These are phyloP conservation scores for Wickerhamomyces chambardii DNA, from an alignment of 805 yeast genomes.

Conservation along the genomic window DNA sequence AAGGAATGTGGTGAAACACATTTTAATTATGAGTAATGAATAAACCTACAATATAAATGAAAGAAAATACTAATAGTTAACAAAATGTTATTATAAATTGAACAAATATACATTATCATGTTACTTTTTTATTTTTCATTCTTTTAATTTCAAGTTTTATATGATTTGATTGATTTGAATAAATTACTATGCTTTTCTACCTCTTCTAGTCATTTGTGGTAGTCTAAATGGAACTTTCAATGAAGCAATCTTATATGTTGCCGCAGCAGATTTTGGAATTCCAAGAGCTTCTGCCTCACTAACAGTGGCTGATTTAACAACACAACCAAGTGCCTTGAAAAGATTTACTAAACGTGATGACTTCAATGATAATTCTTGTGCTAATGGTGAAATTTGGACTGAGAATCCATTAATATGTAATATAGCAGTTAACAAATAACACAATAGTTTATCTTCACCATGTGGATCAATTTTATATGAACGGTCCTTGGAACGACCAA, in stretches of 20 bases:
- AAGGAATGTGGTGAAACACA: conserved; percentile 16
- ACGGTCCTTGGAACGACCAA: conserved; percentile 69
- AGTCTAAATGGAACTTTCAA: conserved; percentile 83
- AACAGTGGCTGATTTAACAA: conserved; percentile 58
- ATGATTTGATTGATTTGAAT: too few relatives aligned
- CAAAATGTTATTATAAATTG: too few relatives aligned
- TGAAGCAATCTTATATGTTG: conserved; percentile 69
- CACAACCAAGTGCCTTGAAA: conserved; percentile 78
- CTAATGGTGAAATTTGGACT: conserved; percentile 72
- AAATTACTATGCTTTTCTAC: conserved; percentile 25
- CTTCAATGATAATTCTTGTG: conserved; percentile 75
- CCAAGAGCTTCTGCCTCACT: conserved; percentile 72
- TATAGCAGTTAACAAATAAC: conserved; percentile 64
- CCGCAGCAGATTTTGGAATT: conserved; percentile 48
- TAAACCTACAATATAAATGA: too few relatives aligned
- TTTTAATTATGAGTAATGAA: too few relatives aligned
- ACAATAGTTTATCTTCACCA: conserved; percentile 77
- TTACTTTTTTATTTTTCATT: too few relatives aligned
- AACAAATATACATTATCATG: too few relatives aligned
- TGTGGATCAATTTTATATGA: conserved; percentile 81
- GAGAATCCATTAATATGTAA: conserved; percentile 70
- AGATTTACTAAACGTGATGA: conserved; percentile 63
- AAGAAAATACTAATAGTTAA: too few relatives aligned
- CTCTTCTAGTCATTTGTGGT: conserved; percentile 74
- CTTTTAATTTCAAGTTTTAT: too few relatives aligned